Percentiles rank a stretch among this genome's conserved stretches.
Evolutionary conservation across 345 rosid species (phyloP).

Genomic region (Citrus trifoliata): DNA sequence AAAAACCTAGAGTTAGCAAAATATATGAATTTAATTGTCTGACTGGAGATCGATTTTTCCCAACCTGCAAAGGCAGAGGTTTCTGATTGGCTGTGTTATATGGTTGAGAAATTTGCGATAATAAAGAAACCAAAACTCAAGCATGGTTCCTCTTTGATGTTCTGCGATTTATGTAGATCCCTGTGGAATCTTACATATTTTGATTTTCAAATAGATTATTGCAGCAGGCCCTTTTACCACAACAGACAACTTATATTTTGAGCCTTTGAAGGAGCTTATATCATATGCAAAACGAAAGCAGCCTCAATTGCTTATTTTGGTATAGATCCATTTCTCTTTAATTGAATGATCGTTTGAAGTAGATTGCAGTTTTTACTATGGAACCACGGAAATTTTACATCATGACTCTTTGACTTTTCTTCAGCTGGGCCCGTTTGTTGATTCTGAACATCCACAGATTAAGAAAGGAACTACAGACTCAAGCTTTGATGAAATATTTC

Average conservation of each 20-base stretch:
- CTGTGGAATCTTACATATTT: background rate
- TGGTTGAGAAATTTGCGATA: background rate
- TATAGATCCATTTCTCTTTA: conserved; percentile 14
- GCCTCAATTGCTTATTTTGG: conserved; percentile 81
- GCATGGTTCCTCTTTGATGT: background rate
- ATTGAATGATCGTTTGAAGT: background rate
- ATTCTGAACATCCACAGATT: conserved; percentile 84
- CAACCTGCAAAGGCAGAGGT: background rate
- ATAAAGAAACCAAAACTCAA: background rate
- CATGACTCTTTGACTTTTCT: conserved; percentile 14
- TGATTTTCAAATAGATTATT: conserved; percentile 50
- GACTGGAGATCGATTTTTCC: background rate
- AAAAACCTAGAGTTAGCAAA: background rate
- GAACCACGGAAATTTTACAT: conserved; percentile 2
- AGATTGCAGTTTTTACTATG: background rate
- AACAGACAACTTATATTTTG: conserved; percentile 75
- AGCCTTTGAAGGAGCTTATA: conserved; percentile 81
- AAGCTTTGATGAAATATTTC: conserved; percentile 69
- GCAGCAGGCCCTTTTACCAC: conserved; percentile 95
- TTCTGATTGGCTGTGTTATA: background rate
- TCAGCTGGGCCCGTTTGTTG: conserved; percentile 93
- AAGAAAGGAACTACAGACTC: conserved; percentile 58
- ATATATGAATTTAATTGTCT: background rate
- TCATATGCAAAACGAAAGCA: conserved; percentile 78
- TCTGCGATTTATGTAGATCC: conserved; percentile 7